These are phyloP conservation scores for Trichocladium uniseriatum DNA, from an alignment of 495 filamentous ascomycete genomes.

Conservation along the genomic window DNA sequence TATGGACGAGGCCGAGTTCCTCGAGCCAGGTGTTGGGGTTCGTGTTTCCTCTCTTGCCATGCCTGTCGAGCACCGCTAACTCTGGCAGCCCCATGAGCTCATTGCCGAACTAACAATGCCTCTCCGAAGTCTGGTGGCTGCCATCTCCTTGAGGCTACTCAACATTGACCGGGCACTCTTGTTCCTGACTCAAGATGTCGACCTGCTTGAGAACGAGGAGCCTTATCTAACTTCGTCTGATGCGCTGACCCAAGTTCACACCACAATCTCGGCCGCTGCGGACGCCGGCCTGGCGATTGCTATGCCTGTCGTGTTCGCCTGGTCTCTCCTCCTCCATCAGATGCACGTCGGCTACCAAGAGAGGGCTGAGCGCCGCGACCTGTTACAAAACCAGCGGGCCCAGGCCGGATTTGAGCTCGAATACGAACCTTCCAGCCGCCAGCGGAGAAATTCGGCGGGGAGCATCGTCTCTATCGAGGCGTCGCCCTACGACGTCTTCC, in stretches of 20 bases:
- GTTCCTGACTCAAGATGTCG: slow-evolving; percentile 33
- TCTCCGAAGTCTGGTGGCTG: slow-evolving; percentile 57
- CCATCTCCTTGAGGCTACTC: slow-evolving; percentile 65
- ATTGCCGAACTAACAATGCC: slow-evolving; percentile 50
- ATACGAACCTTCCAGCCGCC: slow-evolving; percentile 26
- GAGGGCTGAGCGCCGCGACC: slow-evolving; percentile 49
- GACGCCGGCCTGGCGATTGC: slow-evolving; percentile 39
- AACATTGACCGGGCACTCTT: slow-evolving; percentile 48
- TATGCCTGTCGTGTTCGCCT: slow-evolving; percentile 62
- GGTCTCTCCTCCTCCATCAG: slow-evolving; percentile 63
- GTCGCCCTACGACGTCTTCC: slow-evolving; percentile 39
- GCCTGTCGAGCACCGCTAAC: not conserved
- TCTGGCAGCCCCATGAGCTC: slow-evolving; percentile 20
- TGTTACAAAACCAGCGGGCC: slow-evolving; percentile 54
- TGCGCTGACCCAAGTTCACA: slow-evolving; percentile 55
- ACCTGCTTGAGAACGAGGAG: slow-evolving; percentile 33
- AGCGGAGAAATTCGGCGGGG: slow-evolving; percentile 40
- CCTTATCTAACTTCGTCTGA: slow-evolving; percentile 55
- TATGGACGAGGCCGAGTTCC: slow-evolving; percentile 54
- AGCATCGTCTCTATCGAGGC: slow-evolving; percentile 44
- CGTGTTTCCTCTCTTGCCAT: slow-evolving; percentile 15
- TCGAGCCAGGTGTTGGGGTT: slow-evolving; percentile 48
- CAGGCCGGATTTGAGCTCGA: slow-evolving; percentile 44
- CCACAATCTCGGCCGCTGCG: slow-evolving; percentile 46
- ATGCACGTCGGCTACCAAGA: slow-evolving; percentile 51